Evolutionary conservation across 768 basidiomycete genomes (phyloP).

Genomic region (Fomitopsis pulvina): DNA sequence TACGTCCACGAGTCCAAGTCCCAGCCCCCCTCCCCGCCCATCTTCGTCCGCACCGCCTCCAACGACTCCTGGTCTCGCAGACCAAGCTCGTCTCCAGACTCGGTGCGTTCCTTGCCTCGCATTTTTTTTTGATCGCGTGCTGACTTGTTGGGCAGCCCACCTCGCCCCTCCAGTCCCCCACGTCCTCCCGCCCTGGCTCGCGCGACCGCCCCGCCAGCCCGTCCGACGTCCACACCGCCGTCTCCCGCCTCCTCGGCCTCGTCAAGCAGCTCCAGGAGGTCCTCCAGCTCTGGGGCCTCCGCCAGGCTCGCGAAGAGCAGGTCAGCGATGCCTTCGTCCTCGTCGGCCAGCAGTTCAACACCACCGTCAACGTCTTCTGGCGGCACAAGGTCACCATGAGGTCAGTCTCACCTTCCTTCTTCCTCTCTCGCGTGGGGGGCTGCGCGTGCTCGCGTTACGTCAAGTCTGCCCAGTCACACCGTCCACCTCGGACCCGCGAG

Average conservation of each 20-base stretch:
- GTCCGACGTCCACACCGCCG: conserved; percentile 51
- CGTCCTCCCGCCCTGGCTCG: not conserved
- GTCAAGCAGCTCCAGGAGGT: conserved; percentile 79
- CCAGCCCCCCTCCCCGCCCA: not conserved
- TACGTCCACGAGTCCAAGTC: not conserved
- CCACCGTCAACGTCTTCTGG: conserved; percentile 68
- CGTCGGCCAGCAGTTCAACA: conserved; percentile 86
- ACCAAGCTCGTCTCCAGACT: not conserved
- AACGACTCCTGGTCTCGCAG: not conserved
- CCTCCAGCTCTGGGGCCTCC: conserved; percentile 61
- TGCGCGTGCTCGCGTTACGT: not conserved
- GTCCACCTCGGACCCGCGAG: not conserved
- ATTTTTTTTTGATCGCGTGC: not conserved
- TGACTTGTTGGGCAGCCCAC: not conserved
- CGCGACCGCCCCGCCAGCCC: not conserved
- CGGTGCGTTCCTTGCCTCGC: not conserved
- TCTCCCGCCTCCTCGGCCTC: conserved; percentile 64
- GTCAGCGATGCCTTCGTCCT: conserved; percentile 90
- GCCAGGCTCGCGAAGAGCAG: conserved; percentile 52
- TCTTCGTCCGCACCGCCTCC: not conserved
- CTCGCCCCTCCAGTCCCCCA: not conserved
- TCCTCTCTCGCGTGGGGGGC: not conserved
- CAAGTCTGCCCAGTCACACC: not conserved
- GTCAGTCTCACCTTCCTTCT: conserved; percentile 36
- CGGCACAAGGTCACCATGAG: conserved; percentile 68